Evolutionary conservation across 371 early-diverging fungal genomes (phyloP).

Genomic region (Cokeromyces recurvatus): DNA sequence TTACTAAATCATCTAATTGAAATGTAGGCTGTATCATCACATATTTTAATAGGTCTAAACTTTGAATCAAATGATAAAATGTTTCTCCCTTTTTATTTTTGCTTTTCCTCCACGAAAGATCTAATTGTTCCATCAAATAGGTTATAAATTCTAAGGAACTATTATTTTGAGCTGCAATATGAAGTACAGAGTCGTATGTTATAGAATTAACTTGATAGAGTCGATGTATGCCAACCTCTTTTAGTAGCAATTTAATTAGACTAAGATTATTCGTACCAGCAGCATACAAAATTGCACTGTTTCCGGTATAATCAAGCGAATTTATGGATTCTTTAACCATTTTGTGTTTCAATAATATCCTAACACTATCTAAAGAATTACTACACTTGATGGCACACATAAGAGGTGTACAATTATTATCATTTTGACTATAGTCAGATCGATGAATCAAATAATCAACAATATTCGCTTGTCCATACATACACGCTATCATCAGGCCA

Average conservation of each 20-base stretch:
- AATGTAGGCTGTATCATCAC: too few relatives aligned
- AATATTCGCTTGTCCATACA: constrained; percentile 25
- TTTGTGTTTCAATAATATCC: constrained; percentile 14
- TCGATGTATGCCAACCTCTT: neutral
- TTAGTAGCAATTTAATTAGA: constrained; percentile 3
- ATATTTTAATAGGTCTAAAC: constrained; percentile 15
- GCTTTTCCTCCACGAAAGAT: too few relatives aligned
- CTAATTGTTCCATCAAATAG: neutral
- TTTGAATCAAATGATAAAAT: constrained; percentile 36
- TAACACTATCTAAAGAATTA: constrained; percentile 25
- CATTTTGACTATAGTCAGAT: constrained; percentile 23
- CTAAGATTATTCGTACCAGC: neutral
- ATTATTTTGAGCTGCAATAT: constrained; percentile 17
- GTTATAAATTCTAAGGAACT: constrained; percentile 3
- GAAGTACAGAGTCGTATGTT: constrained; percentile 22
- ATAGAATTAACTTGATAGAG: constrained; percentile 2
- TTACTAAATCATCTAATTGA: constrained; percentile 5
- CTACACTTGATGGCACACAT: constrained; percentile 33
- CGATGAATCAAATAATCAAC: constrained; percentile 21
- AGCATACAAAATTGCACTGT: constrained; percentile 36
- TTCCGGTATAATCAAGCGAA: constrained; percentile 32
- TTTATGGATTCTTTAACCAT: constrained; percentile 9
- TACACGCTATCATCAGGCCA: constrained; percentile 40
- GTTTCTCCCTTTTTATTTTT: constrained; percentile 33
- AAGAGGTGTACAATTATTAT: constrained; percentile 35